Evolutionary conservation across 2,329 filamentous ascomycete genomes (phyloP).

Genomic region (Phialophora expanda): DNA sequence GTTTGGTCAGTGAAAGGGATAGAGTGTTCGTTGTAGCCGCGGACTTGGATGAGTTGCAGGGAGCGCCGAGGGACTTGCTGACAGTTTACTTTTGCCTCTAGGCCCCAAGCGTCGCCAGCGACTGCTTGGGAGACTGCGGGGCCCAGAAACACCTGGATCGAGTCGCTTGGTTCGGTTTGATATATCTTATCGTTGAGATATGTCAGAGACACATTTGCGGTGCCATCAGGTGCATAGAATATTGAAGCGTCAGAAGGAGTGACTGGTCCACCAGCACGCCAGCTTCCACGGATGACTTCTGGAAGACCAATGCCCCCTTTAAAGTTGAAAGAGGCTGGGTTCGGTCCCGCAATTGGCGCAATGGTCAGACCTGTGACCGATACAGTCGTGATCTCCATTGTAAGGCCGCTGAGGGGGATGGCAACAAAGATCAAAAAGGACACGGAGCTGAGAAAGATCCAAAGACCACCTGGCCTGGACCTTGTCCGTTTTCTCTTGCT

Average conservation of each 20-base stretch:
- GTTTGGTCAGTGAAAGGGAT: neutral
- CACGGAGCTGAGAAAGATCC: neutral
- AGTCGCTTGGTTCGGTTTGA: neutral
- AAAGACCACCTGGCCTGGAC: neutral
- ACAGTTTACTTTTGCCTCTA: neutral
- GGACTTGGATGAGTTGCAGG: neutral
- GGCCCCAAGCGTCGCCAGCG: neutral
- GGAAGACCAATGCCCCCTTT: neutral
- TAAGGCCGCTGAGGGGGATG: neutral
- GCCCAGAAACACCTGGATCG: neutral
- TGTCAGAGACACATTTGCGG: neutral
- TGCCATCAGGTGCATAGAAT: slow-evolving; percentile 1
- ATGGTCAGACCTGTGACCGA: neutral
- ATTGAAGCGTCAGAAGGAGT: neutral
- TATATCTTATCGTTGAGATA: neutral
- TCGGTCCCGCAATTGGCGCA: neutral
- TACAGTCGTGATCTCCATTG: neutral
- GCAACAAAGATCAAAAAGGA: neutral
- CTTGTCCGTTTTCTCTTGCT: no score
- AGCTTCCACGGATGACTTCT: neutral
- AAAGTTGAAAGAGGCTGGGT: neutral
- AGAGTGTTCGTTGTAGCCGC: neutral
- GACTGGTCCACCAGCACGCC: neutral
- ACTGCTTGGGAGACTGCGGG: neutral
- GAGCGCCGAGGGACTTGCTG: neutral